These are phyloP conservation scores for Cystobasidium tubakii DNA, from an alignment of 768 basidiomycete species.

Conservation along the genomic window DNA sequence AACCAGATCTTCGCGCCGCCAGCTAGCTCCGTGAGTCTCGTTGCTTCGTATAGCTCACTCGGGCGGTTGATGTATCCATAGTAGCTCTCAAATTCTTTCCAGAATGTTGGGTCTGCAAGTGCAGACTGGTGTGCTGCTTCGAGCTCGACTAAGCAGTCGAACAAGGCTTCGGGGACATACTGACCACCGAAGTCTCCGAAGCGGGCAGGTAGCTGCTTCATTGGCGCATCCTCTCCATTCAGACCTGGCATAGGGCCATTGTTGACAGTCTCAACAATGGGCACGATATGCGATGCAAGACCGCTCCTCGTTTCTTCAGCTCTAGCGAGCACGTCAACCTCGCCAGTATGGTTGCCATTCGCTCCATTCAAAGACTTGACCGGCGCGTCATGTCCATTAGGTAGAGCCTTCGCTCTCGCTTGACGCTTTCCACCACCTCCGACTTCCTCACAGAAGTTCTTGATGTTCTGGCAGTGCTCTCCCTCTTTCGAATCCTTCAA, in stretches of 20 bases:
- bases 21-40: constrained; percentile 78
- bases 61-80: constrained; percentile 95
- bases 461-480: constrained; percentile 57
- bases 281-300: constrained; percentile 18
- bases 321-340: constrained; percentile 28
- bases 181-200: constrained; percentile 97
- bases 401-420: constrained; percentile 28
- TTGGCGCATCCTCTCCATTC: constrained; percentile 50
- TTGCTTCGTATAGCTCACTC: constrained; percentile 81
- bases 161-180: constrained; percentile 93
- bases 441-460: constrained; percentile 69
- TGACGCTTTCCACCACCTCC: constrained; percentile 47
- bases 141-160: constrained; percentile 82
- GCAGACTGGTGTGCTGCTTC: constrained; percentile 82
- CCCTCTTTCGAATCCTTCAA: constrained; percentile 59
- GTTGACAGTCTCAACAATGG: constrained; percentile 35
- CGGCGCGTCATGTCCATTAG: constrained; percentile 28
- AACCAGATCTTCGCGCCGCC: constrained; percentile 96
- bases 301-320: constrained; percentile 39
- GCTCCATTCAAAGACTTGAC: not conserved
- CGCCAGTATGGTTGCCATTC: constrained; percentile 13
- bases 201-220: constrained; percentile 62
- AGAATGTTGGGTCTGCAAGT: constrained; percentile 78
- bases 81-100: constrained; percentile 79
- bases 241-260: constrained; percentile 13